Percentiles rank a stretch among this genome's conserved stretches.
phyloP scores from a whole-genome alignment of 805 yeast genomes.

The Torulaspora microellipsoides region DNA sequence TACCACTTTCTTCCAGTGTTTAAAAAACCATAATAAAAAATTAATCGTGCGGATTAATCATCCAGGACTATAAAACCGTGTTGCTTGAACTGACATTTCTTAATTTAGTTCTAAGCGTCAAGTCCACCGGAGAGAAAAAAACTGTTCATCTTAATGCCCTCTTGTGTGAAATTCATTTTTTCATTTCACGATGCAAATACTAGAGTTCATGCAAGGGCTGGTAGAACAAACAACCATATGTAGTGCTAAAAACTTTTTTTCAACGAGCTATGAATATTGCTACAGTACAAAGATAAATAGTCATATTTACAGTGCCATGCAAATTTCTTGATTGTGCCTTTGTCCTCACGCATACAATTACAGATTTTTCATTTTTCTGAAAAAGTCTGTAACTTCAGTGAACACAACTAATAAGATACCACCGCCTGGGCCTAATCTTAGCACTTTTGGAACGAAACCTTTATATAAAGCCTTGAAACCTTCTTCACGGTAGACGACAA shows the following conservation, averaged over 20 bases:
- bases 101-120: slow-evolving; percentile 54
- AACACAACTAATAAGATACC: slow-evolving; percentile 97
- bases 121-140: slow-evolving; percentile 63
- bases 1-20: slow-evolving; percentile 9
- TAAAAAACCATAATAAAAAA: slow-evolving; percentile 17
- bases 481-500: slow-evolving; percentile 74
- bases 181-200: too few species aligned
- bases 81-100: slow-evolving; percentile 47
- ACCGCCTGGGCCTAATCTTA: slow-evolving; percentile 99
- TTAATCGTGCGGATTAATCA: slow-evolving; percentile 59
- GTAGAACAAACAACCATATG: slow-evolving; percentile 51
- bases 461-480: slow-evolving; percentile 88
- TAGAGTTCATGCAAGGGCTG: slow-evolving; percentile 51
- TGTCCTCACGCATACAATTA: not conserved
- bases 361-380: slow-evolving; percentile 45
- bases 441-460: slow-evolving; percentile 95
- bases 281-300: not conserved
- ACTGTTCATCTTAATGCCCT: slow-evolving; percentile 67
- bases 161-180: slow-evolving; percentile 34
- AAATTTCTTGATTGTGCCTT: not conserved
- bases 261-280: not conserved
- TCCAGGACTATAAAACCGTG: slow-evolving; percentile 71
- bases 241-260: slow-evolving; percentile 8
- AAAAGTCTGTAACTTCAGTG: slow-evolving; percentile 91
- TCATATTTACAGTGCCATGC: not conserved